Evolutionary conservation across 2,329 filamentous ascomycete genomes (phyloP).

Genomic region (Orbilia ellipsospora): DNA sequence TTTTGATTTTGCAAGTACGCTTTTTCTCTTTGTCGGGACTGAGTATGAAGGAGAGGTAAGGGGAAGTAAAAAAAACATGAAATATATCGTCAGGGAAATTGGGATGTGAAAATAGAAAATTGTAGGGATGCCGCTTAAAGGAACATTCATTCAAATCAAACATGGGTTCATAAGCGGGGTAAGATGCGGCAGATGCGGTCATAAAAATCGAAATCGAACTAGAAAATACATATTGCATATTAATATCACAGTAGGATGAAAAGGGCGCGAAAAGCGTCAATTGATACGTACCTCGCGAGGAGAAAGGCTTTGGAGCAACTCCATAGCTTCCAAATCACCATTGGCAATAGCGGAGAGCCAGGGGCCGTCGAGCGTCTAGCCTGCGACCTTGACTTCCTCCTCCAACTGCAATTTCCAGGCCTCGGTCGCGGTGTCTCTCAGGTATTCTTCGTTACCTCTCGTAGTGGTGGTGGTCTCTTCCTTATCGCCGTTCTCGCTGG

Average conservation of each 20-base stretch:
- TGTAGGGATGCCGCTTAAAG: not conserved
- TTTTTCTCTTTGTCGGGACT: conserved; percentile 3
- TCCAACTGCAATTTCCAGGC: conserved; percentile 54
- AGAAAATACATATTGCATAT: not conserved
- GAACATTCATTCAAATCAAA: conserved; percentile 2
- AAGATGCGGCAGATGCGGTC: not conserved
- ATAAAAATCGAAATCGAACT: not conserved
- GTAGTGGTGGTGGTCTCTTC: conserved; percentile 14
- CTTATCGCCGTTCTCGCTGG: conserved; percentile 30
- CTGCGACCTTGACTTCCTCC: conserved; percentile 33
- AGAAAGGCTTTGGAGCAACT: not conserved
- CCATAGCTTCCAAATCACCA: not conserved
- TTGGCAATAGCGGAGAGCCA: not conserved
- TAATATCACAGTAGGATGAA: no score
- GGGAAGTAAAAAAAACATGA: not conserved
- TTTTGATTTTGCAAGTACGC: conserved; percentile 32
- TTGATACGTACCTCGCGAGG: not conserved
- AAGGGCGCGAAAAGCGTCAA: no score
- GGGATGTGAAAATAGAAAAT: not conserved
- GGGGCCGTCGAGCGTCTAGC: not conserved
- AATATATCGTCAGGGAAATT: not conserved
- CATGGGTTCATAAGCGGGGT: not conserved
- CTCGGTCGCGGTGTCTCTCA: conserved; percentile 48
- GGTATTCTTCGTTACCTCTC: conserved; percentile 37
- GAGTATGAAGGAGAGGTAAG: not conserved